These are phyloP conservation scores for Trebouxia sp. DNA, from an alignment of 139 green algal genomes.

Conservation along the genomic window DNA sequence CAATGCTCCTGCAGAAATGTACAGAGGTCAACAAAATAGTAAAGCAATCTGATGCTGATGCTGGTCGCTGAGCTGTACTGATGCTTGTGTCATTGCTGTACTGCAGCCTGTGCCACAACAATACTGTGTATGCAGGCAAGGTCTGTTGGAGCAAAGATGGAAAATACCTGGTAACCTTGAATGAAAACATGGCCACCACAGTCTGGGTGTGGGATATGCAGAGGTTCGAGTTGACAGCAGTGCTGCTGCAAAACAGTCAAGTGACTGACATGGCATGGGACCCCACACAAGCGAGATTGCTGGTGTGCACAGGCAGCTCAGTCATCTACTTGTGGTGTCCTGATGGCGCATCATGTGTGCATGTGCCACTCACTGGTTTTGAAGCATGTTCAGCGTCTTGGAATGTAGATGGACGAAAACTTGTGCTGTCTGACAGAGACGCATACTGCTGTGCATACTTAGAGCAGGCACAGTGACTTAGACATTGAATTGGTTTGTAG, in stretches of 20 bases:
- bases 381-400: conserved; percentile 55
- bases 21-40: too few relatives aligned
- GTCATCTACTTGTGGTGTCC: conserved; percentile 85
- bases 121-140: conserved; percentile 37
- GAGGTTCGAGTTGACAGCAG: conserved; percentile 57
- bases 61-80: too few relatives aligned
- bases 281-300: conserved; percentile 50
- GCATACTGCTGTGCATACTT: conserved; percentile 76
- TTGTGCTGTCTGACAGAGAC: conserved; percentile 63
- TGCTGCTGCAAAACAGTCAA: conserved; percentile 65
- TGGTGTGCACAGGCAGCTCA: conserved; percentile 49
- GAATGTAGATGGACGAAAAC: conserved; percentile 43
- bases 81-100: not conserved
- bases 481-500: not conserved
- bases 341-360: conserved; percentile 77
- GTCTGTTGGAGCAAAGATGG: conserved; percentile 70
- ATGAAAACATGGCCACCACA: conserved; percentile 68
- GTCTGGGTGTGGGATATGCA: conserved; percentile 85
- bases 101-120: not conserved
- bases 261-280: conserved; percentile 65
- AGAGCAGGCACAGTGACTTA: not conserved
- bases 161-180: conserved; percentile 69
- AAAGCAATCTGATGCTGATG: too few relatives aligned
- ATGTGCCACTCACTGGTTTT: conserved; percentile 76
- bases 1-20: too few relatives aligned